phyloP scores from a whole-genome alignment of 257 asterid species.

The Fraxinus pennsylvanica region DNA sequence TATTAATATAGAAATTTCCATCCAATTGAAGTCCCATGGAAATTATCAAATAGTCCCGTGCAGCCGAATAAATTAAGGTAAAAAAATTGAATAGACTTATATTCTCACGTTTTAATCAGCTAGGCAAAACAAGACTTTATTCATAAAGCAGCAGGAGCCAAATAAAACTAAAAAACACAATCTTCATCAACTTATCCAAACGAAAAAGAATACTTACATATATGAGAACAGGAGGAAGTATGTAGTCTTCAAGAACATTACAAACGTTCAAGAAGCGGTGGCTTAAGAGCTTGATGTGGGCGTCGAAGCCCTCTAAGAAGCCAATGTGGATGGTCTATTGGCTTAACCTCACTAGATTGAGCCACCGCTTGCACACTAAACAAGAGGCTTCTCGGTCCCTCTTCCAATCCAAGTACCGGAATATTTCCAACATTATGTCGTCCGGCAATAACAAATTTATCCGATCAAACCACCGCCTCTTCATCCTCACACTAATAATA shows the following conservation, averaged over 20 bases:
- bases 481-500: too few relatives aligned
- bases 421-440: constrained; percentile 64
- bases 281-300: constrained; percentile 49
- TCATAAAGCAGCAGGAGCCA: not conserved
- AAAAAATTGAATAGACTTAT: too few relatives aligned
- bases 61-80: not conserved
- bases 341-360: constrained; percentile 72
- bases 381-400: constrained; percentile 68
- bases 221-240: not conserved
- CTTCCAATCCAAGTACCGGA: constrained; percentile 51
- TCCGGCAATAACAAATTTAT: constrained; percentile 60
- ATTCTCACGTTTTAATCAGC: not conserved
- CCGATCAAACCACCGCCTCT: constrained; percentile 39
- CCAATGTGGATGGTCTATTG: constrained; percentile 56
- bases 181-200: not conserved
- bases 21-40: too few relatives aligned
- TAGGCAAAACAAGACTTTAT: not conserved
- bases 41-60: too few relatives aligned
- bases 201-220: not conserved
- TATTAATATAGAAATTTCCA: too few relatives aligned
- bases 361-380: constrained; percentile 87
- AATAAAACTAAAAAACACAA: too few relatives aligned
- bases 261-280: constrained; percentile 20
- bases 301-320: constrained; percentile 60
- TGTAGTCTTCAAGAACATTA: constrained; percentile 15